These are phyloP conservation scores for Penicillium cataractarum DNA, from an alignment of 495 filamentous ascomycete genomes.

Conservation along the genomic window DNA sequence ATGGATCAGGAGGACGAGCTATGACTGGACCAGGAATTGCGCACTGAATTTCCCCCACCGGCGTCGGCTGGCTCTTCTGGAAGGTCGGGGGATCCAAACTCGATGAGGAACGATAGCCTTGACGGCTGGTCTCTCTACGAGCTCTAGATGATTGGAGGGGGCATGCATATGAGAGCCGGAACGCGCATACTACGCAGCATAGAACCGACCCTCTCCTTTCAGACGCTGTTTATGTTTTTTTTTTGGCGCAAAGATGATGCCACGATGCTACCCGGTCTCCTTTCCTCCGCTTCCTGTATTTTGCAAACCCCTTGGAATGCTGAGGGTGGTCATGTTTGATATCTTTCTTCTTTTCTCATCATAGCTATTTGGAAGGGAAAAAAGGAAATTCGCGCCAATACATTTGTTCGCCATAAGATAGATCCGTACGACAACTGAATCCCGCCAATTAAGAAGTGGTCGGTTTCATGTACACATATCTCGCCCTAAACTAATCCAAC, in stretches of 20 bases:
- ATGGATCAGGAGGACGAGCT: slow-evolving; percentile 90
- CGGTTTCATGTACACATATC: not conserved
- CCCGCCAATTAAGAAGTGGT: not conserved
- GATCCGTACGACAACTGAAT: not conserved
- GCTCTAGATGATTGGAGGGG: slow-evolving; percentile 25
- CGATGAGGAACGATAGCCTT: slow-evolving; percentile 31
- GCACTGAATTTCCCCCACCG: slow-evolving; percentile 53
- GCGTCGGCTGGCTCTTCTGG: slow-evolving; percentile 18
- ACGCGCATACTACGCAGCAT: slow-evolving; percentile 7
- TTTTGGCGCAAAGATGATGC: slow-evolving; percentile 7
- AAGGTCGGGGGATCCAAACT: slow-evolving; percentile 10
- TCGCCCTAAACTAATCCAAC: not conserved
- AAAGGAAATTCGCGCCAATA: not conserved
- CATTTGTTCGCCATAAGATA: not conserved
- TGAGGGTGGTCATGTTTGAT: slow-evolving; percentile 19
- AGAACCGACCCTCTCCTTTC: slow-evolving; percentile 7
- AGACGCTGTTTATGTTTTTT: slow-evolving; percentile 4
- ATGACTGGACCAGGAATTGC: slow-evolving; percentile 75
- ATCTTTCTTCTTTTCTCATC: slow-evolving; percentile 12
- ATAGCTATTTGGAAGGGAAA: slow-evolving; percentile 12
- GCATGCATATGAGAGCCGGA: slow-evolving; percentile 8
- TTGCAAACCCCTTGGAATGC: slow-evolving; percentile 5
- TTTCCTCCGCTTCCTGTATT: slow-evolving; percentile 11
- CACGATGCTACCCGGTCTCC: not conserved
- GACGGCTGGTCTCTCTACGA: slow-evolving; percentile 50